Conservation (phyloP, 1,284 basidiomycete species). For the Spongiforma sp. region DNA sequence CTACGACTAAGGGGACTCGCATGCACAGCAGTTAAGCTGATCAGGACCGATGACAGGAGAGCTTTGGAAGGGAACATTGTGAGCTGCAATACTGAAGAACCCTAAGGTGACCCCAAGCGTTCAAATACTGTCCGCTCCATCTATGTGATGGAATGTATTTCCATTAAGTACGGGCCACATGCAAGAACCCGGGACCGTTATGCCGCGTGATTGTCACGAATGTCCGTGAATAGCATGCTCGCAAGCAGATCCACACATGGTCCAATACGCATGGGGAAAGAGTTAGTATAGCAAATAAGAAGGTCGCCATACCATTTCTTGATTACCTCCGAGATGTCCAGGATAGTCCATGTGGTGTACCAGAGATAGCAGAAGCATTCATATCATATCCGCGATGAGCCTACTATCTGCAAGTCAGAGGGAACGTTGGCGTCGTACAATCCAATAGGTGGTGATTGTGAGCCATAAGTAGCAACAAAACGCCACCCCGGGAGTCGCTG, state of each 20-base stretch:
- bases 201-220: background rate
- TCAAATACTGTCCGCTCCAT: constrained; percentile 1
- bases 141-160: background rate
- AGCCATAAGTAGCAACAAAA: too few relatives aligned
- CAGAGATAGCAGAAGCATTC: constrained; percentile 8
- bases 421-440: too few relatives aligned
- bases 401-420: too few relatives aligned
- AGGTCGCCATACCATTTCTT: background rate
- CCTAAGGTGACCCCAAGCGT: background rate
- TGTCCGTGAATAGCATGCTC: background rate
- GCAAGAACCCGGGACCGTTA: background rate
- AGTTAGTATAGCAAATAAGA: background rate
- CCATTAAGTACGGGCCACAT: background rate
- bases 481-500: too few relatives aligned
- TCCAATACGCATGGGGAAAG: background rate
- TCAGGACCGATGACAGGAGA: constrained; percentile 18
- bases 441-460: too few relatives aligned
- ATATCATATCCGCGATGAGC: too few relatives aligned
- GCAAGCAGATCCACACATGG: background rate
- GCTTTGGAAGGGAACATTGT: constrained; percentile 22
- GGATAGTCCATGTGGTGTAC: constrained; percentile 1
- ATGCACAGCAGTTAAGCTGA: constrained; percentile 12
- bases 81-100: background rate
- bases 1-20: constrained; percentile 18
- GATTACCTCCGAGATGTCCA: background rate